Evolutionary conservation across 768 basidiomycete species (phyloP).

Genomic region (Phylloporus scabripes): DNA sequence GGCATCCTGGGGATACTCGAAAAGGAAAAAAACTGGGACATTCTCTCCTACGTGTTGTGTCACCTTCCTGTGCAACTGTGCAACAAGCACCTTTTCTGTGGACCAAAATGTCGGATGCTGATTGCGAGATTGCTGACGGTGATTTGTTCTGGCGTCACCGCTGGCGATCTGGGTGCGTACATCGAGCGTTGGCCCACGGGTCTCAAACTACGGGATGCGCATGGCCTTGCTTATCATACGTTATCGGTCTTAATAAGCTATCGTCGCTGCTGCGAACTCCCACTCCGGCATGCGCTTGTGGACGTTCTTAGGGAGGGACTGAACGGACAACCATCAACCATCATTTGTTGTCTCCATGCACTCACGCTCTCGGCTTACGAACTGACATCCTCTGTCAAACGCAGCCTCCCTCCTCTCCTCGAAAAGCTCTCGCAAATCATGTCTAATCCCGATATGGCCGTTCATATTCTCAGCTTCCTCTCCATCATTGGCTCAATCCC

Average conservation of each 20-base stretch:
- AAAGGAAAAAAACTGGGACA: slow-evolving; percentile 83
- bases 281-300: slow-evolving; percentile 62
- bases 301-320: slow-evolving; percentile 69
- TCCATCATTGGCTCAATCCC: slow-evolving; percentile 79
- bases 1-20: slow-evolving; percentile 62
- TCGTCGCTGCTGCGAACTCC: slow-evolving; percentile 65
- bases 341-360: slow-evolving; percentile 87
- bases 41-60: slow-evolving; percentile 86
- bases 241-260: slow-evolving; percentile 88
- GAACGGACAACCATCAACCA: slow-evolving; percentile 64
- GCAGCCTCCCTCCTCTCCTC: slow-evolving; percentile 71
- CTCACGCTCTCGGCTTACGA: slow-evolving; percentile 86
- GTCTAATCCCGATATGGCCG: slow-evolving; percentile 87
- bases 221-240: slow-evolving; percentile 82
- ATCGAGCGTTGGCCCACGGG: slow-evolving; percentile 55
- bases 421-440: slow-evolving; percentile 90
- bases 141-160: slow-evolving; percentile 62
- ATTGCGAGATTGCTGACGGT: slow-evolving; percentile 58
- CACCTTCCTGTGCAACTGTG: slow-evolving; percentile 86
- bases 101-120: slow-evolving; percentile 64
- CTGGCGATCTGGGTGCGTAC: slow-evolving; percentile 49
- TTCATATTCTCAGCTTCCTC: slow-evolving; percentile 94
- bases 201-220: slow-evolving; percentile 74
- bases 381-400: slow-evolving; percentile 73
- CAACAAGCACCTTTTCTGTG: slow-evolving; percentile 97